A percentile compares a stretch with the other conserved stretches of the same genome.
Conservation (phyloP, 768 basidiomycete species). For the Leccinellum rugosiceps region DNA sequence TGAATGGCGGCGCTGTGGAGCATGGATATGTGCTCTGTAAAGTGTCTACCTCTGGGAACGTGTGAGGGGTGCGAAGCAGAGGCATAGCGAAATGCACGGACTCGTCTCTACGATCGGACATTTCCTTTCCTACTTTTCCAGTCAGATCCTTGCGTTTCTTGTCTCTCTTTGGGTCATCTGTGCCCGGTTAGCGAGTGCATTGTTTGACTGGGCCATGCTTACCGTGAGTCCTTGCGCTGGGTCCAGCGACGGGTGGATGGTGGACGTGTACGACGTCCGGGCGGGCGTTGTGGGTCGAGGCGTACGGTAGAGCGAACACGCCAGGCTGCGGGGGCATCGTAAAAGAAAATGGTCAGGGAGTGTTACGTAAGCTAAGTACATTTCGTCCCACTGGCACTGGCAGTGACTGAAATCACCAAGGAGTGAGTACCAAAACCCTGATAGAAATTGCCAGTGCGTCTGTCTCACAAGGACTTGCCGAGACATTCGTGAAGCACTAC, state of each 20-base stretch:
- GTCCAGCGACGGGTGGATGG: conserved; percentile 40
- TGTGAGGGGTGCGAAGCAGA: conserved; percentile 12
- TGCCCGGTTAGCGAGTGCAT: conserved; percentile 28
- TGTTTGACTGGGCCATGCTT: no score
- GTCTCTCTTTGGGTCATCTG: conserved; percentile 54
- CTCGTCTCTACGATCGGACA: conserved; percentile 75
- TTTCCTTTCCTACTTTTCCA: conserved; percentile 70
- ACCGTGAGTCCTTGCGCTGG: conserved; percentile 44
- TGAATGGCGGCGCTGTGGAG: conserved; percentile 59
- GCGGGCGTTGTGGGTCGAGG: conserved; percentile 44
- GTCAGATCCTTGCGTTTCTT: conserved; percentile 66
- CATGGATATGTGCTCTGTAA: conserved; percentile 57
- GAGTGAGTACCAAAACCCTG: no score
- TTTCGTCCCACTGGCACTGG: neutral
- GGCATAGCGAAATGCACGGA: conserved; percentile 33
- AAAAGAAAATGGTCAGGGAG: neutral
- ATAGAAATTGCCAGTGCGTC: conserved; percentile 4
- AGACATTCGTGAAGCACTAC: no score
- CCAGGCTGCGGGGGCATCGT: conserved; percentile 69
- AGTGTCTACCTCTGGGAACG: conserved; percentile 53
- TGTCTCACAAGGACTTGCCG: neutral
- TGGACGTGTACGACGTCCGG: conserved; percentile 38
- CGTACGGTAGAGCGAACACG: conserved; percentile 60
- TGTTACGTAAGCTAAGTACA: no score
- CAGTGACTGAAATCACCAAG: no score